phyloP scores from a whole-genome alignment of 2,329 filamentous ascomycete genomes.

The Neofusicoccum ribis region DNA sequence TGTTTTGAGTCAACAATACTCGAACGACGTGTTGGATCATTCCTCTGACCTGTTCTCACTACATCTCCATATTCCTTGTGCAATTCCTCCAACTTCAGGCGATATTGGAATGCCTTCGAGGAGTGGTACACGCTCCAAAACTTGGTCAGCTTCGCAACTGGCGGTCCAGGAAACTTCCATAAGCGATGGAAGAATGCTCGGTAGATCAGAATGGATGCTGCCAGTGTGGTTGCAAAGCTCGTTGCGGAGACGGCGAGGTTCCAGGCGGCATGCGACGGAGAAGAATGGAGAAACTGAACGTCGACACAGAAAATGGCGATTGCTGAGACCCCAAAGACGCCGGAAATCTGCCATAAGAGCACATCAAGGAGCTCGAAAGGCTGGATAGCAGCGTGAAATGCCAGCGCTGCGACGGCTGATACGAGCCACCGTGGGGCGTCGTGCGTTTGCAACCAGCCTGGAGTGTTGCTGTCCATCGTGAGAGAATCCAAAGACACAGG shows the following conservation, averaged over 20 bases:
- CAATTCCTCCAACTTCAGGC: background rate
- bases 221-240: background rate
- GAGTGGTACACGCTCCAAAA: conserved; percentile 29
- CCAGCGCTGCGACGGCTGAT: background rate
- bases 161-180: conserved; percentile 38
- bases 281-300: background rate
- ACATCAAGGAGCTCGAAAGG: background rate
- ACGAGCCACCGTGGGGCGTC: background rate
- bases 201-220: conserved; percentile 24
- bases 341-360: background rate
- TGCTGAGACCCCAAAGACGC: background rate
- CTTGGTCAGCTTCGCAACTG: conserved; percentile 33
- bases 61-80: background rate
- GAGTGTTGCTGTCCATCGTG: background rate
- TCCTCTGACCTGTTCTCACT: background rate
- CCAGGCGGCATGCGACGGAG: background rate
- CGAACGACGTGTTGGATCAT: too few species aligned
- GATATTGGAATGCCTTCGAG: background rate
- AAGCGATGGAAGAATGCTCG: conserved; percentile 37
- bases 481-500: too few species aligned
- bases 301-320: background rate
- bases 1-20: background rate
- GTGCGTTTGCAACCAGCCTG: background rate
- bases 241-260: background rate
- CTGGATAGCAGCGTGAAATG: background rate